Evolutionary conservation across 2,329 filamentous ascomycete genomes (phyloP), one percentile per base, ranked within the genome.

Genomic region (Ophiobolus disseminans): DNA sequence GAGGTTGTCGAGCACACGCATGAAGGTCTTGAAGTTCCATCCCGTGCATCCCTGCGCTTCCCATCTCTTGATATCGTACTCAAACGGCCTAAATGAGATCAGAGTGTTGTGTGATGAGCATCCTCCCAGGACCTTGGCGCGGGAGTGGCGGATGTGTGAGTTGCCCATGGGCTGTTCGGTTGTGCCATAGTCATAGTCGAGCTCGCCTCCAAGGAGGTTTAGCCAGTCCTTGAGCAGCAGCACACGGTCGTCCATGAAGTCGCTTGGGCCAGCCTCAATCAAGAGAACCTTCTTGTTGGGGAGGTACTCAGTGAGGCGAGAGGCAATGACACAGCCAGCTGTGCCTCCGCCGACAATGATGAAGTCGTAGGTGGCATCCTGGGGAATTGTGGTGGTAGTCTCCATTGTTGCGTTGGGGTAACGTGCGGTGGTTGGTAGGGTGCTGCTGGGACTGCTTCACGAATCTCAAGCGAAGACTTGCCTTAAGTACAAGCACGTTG

Each of bases 61-160:
- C 91, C 91, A 96, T 63, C 89, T 82, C 68, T 90, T 82, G 77
- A 89, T 84, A 75, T 96, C 91, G 73, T 95, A 92, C 73, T 91
- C 86, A 69, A 96, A 95, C 6, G 91, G 90, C 20, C 91, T 85
- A 83, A 96, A 96, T 14, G 89, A 94, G 74, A 96, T 96, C 65
- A 96, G 81, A 16, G 91, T 96, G 77, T 96, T 96, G 82, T 96
- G 91, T 50, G 89, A 93, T 35, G 91, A 95, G 81, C 91, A 96
- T 60, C 91, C 91, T 61, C 91, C 91, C 22, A 96, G 83, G 30
- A 96, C 91, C 80, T 96, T 96, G 57, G 91, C 91, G 55, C 91
- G 87, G 11, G 91, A 95, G 78, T 96, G 91, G 58, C 91, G 86
- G 77, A 96, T 96, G 77, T 91, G 83, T 47, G 89, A 94, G 80